A percentile compares a stretch with the other conserved stretches of the same genome.
These are phyloP conservation scores for Phyllosticta paracitricarpa DNA, from an alignment of 2,329 filamentous ascomycete genomes.

Conservation along the genomic window DNA sequence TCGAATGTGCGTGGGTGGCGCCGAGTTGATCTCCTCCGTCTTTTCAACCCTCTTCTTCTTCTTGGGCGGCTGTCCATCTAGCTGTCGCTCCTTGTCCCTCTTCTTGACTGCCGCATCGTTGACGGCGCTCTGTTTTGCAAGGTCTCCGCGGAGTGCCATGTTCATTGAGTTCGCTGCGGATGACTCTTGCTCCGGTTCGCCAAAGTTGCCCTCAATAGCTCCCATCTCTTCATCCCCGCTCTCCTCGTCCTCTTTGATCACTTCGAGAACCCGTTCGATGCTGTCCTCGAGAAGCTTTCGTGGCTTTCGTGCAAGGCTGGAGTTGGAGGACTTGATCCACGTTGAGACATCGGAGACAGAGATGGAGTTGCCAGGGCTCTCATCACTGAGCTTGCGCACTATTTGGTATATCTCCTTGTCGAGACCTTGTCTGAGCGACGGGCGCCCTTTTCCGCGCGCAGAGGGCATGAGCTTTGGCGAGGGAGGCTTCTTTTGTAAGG, in stretches of 20 bases:
- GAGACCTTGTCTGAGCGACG: slow-evolving; percentile 27
- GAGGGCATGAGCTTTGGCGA: neutral
- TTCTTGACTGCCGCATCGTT: slow-evolving; percentile 1
- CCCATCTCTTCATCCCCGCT: slow-evolving; percentile 46
- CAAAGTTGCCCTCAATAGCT: slow-evolving; percentile 33
- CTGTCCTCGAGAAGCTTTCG: slow-evolving; percentile 75
- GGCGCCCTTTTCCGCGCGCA: slow-evolving; percentile 14
- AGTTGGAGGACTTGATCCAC: slow-evolving; percentile 75
- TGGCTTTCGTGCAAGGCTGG: slow-evolving; percentile 69
- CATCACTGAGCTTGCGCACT: slow-evolving; percentile 64
- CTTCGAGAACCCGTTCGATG: slow-evolving; percentile 70
- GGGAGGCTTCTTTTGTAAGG: neutral
- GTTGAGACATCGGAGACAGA: slow-evolving; percentile 61
- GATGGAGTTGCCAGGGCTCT: slow-evolving; percentile 43
- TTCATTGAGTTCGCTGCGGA: slow-evolving; percentile 44
- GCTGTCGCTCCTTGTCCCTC: slow-evolving; percentile 29
- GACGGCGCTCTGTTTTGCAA: slow-evolving; percentile 27
- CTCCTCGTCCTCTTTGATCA: slow-evolving; percentile 55
- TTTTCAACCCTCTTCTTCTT: slow-evolving; percentile 49
- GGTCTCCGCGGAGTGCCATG: slow-evolving; percentile 44
- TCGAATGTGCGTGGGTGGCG: slow-evolving; percentile 56
- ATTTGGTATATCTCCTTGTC: slow-evolving; percentile 60
- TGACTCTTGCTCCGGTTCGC: slow-evolving; percentile 15
- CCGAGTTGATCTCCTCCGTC: slow-evolving; percentile 45
- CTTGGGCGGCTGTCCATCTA: slow-evolving; percentile 54